Evolutionary conservation across 805 yeast genomes (phyloP).

Genomic region (Suhomyces kilbournensis): DNA sequence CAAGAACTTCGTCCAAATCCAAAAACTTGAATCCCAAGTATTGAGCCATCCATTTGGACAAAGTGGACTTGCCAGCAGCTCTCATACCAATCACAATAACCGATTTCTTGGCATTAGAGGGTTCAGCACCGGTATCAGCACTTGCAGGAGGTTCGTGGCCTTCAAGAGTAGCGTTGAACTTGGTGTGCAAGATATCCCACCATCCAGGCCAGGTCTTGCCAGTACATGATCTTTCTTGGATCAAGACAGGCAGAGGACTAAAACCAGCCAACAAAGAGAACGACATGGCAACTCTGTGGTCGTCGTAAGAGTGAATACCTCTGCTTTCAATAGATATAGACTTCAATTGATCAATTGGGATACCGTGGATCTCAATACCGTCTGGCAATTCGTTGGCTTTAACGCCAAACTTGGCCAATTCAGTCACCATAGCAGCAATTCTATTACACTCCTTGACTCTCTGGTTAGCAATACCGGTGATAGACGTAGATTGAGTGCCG

Average conservation of each 20-base stretch:
- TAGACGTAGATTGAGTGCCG: conserved; percentile 57
- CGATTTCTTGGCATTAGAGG: conserved; percentile 47
- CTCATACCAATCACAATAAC: conserved; percentile 93
- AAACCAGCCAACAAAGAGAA: conserved; percentile 84
- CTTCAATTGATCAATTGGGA: conserved; percentile 47
- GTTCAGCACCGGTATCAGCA: conserved; percentile 17
- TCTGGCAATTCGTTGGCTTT: conserved; percentile 80
- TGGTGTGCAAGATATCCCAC: conserved; percentile 90
- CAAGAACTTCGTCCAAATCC: conserved; percentile 77
- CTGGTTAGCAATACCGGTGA: conserved; percentile 96
- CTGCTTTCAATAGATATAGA: conserved; percentile 49
- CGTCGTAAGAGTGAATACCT: conserved; percentile 82
- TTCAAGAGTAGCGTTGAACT: conserved; percentile 60
- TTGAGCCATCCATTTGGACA: conserved; percentile 75
- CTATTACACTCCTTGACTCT: conserved; percentile 97
- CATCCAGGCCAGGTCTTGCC: conserved; percentile 99
- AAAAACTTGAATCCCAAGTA: conserved; percentile 63
- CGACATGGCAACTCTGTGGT: conserved; percentile 98
- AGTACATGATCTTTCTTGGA: conserved; percentile 87
- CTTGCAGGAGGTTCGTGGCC: conserved; percentile 59
- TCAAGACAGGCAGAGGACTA: conserved; percentile 57
- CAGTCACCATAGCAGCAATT: conserved; percentile 89
- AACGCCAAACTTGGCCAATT: conserved; percentile 89
- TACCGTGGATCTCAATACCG: conserved; percentile 85
- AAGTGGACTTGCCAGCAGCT: conserved; percentile 92